Evolutionary conservation across 2,329 filamentous ascomycete genomes (phyloP).

Genomic region (Purpureocillium lavendulum): DNA sequence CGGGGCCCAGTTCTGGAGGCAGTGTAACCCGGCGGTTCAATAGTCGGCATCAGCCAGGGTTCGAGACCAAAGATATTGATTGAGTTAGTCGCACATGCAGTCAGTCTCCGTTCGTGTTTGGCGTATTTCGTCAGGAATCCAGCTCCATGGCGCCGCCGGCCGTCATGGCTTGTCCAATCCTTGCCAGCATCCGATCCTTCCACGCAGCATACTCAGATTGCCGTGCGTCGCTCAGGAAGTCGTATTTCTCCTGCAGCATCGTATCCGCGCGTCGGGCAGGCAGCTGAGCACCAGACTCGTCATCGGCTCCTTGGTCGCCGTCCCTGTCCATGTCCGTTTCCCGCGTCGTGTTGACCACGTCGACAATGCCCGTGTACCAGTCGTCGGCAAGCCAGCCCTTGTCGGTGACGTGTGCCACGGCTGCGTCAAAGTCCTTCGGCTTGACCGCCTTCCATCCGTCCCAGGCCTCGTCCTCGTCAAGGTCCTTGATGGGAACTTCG

Average conservation of each 20-base stretch:
- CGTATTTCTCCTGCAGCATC: slow-evolving; percentile 69
- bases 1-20: too few relatives aligned
- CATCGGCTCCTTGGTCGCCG: slow-evolving; percentile 18
- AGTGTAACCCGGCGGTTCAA: too few relatives aligned
- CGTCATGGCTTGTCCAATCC: slow-evolving; percentile 38
- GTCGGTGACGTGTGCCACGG: slow-evolving; percentile 50
- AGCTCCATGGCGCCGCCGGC: slow-evolving; percentile 23
- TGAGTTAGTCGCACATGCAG: too few relatives aligned
- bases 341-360: slow-evolving; percentile 33
- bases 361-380: slow-evolving; percentile 54
- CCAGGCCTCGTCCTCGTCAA: slow-evolving; percentile 42
- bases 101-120: too few relatives aligned
- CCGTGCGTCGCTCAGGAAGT: slow-evolving; percentile 59
- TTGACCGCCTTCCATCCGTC: slow-evolving; percentile 41
- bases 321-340: slow-evolving; percentile 25
- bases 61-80: too few relatives aligned
- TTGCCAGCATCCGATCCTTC: slow-evolving; percentile 51
- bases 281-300: slow-evolving; percentile 20
- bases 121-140: slow-evolving; percentile 14
- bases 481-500: slow-evolving; percentile 26
- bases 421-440: slow-evolving; percentile 50
- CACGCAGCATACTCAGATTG: slow-evolving; percentile 54
- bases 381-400: slow-evolving; percentile 50
- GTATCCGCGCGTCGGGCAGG: slow-evolving; percentile 47
- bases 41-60: too few relatives aligned